Base-by-base conservation (phyloP, 75 land plant species). In the Pinus taeda region DNA sequence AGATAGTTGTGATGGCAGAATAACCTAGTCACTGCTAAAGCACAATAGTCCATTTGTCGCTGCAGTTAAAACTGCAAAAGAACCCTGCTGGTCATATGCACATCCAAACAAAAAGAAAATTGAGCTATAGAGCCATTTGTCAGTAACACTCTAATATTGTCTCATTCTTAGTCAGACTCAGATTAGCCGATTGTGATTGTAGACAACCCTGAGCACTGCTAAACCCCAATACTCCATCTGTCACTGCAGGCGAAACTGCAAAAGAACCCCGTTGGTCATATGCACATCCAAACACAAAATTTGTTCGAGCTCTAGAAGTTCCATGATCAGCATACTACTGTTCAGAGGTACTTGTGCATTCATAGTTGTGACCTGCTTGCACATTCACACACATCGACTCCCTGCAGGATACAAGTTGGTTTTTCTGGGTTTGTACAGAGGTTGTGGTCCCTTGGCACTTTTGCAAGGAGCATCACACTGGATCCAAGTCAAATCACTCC, bases 221-320 rank as follows among this genome's bases (percentile, higher is more conserved):
- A 57, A 94, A 83, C 42, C 97, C 97, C 81, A 94, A 80, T 22
- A 94, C 89, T 29, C 97, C 97, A 85, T 94, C 97, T 15, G 95
- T 94, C 67, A 60, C 83, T 74, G 82, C 83, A 74, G 93, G 85
- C n/a, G 88, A 81, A 67, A 71, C 76, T 57, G 88, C 82, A 56
- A 94, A 76, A 94, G 91, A 71, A 92, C 94, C 22, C 97, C 88
- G 94, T 78, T 94, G 94, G 75, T 94, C 91, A 83, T 94, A 94
- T 45, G 88, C 92, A 76, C 97, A 94, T n/a, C 75, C 97, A 75
- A 94, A 86, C 60, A 88, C 80, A 59, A 88, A 80, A 63, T 81
- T 76, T 15, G 83, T 64, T 53, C 85, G 88, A 20, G 60, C 97
- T 79, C 90, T 76, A 9, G 97, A 90, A 56, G 92, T 87, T 81